A percentile compares a stretch with the other conserved stretches of the same genome.
These are phyloP conservation scores for Eremothecium sinecaudum DNA, from an alignment of 1,139 yeast species.

Conservation along the genomic window DNA sequence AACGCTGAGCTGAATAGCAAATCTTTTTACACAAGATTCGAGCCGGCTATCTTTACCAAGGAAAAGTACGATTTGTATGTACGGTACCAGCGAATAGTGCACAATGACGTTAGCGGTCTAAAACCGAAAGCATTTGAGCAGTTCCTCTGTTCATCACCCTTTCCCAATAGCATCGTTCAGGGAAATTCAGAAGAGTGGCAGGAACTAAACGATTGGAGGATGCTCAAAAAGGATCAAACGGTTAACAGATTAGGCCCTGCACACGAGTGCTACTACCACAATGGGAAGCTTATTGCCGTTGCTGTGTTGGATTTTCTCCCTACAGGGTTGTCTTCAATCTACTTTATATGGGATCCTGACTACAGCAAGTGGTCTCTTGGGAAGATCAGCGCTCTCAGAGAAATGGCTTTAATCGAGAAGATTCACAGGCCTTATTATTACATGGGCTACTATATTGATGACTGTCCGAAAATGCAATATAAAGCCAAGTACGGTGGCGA, in stretches of 20 bases:
- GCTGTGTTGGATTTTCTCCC: constrained; percentile 76
- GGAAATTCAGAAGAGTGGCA: constrained; percentile 26
- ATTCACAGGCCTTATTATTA: constrained; percentile 45
- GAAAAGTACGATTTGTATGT: constrained; percentile 61
- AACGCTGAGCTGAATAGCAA: constrained; percentile 24
- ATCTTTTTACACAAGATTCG: constrained; percentile 44
- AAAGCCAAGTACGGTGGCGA: constrained; percentile 75
- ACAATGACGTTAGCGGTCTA: constrained; percentile 48
- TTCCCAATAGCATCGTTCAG: constrained; percentile 29
- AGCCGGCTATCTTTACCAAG: constrained; percentile 41
- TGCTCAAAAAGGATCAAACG: constrained; percentile 11
- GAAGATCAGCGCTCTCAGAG: constrained; percentile 65
- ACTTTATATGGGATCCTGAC: constrained; percentile 84
- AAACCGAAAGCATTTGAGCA: constrained; percentile 40
- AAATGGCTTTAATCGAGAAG: constrained; percentile 41
- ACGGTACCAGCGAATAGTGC: constrained; percentile 62
- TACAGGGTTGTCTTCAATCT: constrained; percentile 69
- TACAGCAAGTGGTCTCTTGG: constrained; percentile 65
- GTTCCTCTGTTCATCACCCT: constrained; percentile 69
- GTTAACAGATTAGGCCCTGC: constrained; percentile 37
- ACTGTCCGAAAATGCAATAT: constrained; percentile 75
- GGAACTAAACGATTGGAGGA: constrained; percentile 32
- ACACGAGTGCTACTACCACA: constrained; percentile 70
- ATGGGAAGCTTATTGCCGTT: constrained; percentile 58
- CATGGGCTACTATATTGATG: constrained; percentile 70